These are phyloP conservation scores for Globisporangium nodosum DNA, from an alignment of 352 stramenopile genomes.

Conservation along the genomic window DNA sequence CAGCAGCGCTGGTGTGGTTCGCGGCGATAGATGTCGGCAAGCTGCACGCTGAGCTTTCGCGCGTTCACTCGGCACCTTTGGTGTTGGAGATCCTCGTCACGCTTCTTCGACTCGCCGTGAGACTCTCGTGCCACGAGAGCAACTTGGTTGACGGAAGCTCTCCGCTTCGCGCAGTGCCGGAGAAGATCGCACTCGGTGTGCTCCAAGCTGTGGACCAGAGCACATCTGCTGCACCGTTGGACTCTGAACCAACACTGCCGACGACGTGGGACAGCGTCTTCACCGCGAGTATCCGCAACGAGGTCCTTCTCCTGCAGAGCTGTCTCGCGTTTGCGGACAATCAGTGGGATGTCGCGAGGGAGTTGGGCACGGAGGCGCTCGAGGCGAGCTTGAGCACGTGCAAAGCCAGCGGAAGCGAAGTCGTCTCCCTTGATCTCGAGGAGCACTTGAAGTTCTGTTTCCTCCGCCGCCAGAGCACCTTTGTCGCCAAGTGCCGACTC, in stretches of 20 bases:
- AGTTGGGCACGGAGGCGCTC: constrained; percentile 21
- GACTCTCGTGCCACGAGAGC: constrained; percentile 22
- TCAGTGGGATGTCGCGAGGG: constrained; percentile 25
- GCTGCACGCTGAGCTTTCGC: constrained; percentile 9
- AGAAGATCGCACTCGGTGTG: constrained; percentile 26
- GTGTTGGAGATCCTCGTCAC: constrained; percentile 23
- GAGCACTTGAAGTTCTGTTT: constrained; percentile 35
- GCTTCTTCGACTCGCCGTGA: constrained; percentile 26
- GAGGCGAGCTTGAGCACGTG: constrained; percentile 4
- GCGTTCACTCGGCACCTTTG: constrained; percentile 7
- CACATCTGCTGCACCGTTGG: background rate
- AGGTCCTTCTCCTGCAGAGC: constrained; percentile 35
- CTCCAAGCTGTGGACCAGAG: constrained; percentile 13
- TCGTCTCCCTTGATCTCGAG: constrained; percentile 21
- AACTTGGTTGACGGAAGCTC: constrained; percentile 21
- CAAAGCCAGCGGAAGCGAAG: background rate
- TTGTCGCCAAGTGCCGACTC: constrained; percentile 30
- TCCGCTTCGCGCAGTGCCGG: constrained; percentile 15
- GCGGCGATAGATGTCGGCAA: constrained; percentile 18
- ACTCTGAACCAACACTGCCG: background rate
- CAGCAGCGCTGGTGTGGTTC: constrained; percentile 30
- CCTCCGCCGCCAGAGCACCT: constrained; percentile 23
- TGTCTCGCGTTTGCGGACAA: constrained; percentile 26
- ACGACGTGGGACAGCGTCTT: constrained; percentile 1
- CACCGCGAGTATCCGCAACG: constrained; percentile 13